These are phyloP conservation scores for Avena sativa DNA, from an alignment of 176 grass and related monocot genomes.

Conservation along the genomic window DNA sequence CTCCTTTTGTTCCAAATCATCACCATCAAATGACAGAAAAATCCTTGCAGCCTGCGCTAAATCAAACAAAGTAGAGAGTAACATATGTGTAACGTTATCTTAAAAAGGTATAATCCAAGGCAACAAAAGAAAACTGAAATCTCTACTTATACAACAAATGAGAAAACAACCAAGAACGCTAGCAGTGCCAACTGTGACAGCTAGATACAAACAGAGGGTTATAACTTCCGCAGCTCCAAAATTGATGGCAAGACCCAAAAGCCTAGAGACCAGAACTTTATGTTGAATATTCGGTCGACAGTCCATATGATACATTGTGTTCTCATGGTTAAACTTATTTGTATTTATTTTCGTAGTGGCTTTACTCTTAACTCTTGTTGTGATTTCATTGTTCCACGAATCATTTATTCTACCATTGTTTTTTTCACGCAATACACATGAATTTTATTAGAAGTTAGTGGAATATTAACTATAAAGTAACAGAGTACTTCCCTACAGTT, in stretches of 20 bases:
- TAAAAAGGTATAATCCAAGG: neutral
- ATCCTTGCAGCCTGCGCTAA: conserved; percentile 70
- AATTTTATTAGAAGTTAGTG: neutral
- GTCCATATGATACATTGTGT: neutral
- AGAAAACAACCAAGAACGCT: neutral
- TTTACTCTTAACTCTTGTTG: neutral
- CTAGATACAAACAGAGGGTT: conserved; percentile 5
- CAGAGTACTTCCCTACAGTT: neutral
- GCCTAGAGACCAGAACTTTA: neutral
- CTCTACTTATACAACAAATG: neutral
- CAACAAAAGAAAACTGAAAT: neutral
- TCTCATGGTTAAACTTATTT: neutral
- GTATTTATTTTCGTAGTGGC: neutral
- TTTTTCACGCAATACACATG: neutral
- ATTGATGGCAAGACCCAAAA: neutral
- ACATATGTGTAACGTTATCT: conserved; percentile 13
- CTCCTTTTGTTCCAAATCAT: conserved; percentile 40
- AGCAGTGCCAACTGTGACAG: neutral
- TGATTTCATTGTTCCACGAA: neutral
- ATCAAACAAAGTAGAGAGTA: conserved; percentile 46
- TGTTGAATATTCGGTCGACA: neutral
- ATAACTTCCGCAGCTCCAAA: neutral
- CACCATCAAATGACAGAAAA: conserved; percentile 45
- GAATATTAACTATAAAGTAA: neutral
- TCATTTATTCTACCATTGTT: neutral